Base-by-base conservation (phyloP, 2,329 filamentous ascomycete species). In the Phaeophleospora eucalypticola region DNA sequence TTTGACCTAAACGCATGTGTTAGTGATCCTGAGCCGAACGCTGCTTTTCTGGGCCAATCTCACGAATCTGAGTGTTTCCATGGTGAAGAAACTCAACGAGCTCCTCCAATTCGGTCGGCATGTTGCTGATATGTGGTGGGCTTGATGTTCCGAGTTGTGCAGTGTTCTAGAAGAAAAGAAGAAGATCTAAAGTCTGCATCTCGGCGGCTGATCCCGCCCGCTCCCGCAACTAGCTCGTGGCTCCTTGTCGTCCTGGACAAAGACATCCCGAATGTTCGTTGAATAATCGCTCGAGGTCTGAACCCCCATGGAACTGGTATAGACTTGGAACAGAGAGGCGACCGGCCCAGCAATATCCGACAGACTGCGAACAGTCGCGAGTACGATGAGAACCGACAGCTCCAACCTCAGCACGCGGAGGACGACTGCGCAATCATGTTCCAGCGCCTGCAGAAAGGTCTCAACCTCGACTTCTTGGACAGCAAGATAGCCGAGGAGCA, bases 51-150 rank as follows among this genome's bases (percentile, higher is more conserved):
- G n/a, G n/a, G n/a, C n/a, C n/a, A n/a, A n/a, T n/a, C 24, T 6
- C 12, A 29, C 93, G 83, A 55, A 97, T 89, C 66, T 95, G 87
- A 35, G 89, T 88, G 66, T 94, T 95, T 50, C 87, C 87, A 71
- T 95, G 86, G 68, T 87, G 86, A 49, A 97, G 86, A 70, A 97
- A 96, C 66, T 89, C 89, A 52, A 96, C 89, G 44, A 95, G 82
- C 88, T 95, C 73, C 65, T 76, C 73, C 41, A 76, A 59, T 65
- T 76, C 72, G 36, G 71, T 73, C 36, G 73, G 70, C 73, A 75
- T 76, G 7, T 42, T 64, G 53, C 41, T 9, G 17, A 34, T 42
- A n/a, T 35, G 10, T 3, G 20, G 4, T 21, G n/a, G n/a, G n/a
- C n/a, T n/a, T n/a, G n/a, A n/a, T n/a, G n/a, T n/a, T n/a, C n/a